Conservation (phyloP, 345 rosid genomes). For the Brassica incana region DNA sequence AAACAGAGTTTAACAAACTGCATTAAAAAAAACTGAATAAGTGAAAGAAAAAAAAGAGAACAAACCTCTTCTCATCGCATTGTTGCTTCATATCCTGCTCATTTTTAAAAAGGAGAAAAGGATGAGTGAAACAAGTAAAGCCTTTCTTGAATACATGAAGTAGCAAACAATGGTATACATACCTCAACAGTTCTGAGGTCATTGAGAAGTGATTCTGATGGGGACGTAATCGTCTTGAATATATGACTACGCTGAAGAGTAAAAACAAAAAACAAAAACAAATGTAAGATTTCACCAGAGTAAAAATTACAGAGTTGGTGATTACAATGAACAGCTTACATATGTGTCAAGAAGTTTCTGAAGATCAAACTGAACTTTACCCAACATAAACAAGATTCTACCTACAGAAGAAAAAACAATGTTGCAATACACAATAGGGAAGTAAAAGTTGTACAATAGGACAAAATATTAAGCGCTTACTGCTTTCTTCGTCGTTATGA, state of each 20-base stretch:
- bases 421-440: conserved; percentile 13
- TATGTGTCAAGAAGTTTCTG: conserved; percentile 83
- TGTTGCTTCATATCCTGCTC: conserved; percentile 98
- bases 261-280: conserved; percentile 12
- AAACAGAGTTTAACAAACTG: too few species aligned
- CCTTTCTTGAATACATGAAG: conserved; percentile 1
- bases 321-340: conserved; percentile 56
- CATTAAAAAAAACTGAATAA: too few species aligned
- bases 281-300: not conserved
- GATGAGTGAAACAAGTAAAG: conserved; percentile 4
- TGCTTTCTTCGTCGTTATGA: conserved; percentile 68
- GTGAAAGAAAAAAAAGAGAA: too few species aligned
- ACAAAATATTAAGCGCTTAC: conserved; percentile 42
- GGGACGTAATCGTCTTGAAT: conserved; percentile 73
- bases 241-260: conserved; percentile 77
- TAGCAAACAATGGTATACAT: conserved; percentile 30
- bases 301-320: not conserved
- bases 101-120: conserved; percentile 20
- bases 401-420: conserved; percentile 50
- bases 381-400: conserved; percentile 66
- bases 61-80: conserved; percentile 91
- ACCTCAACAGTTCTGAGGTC: conserved; percentile 98
- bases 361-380: conserved; percentile 82
- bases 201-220: conserved; percentile 90
- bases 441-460: not conserved